A percentile compares a stretch with the other conserved stretches of the same genome.
phyloP scores from a whole-genome alignment of 176 grass and related monocot species.

The Triticum timopheevii region DNA sequence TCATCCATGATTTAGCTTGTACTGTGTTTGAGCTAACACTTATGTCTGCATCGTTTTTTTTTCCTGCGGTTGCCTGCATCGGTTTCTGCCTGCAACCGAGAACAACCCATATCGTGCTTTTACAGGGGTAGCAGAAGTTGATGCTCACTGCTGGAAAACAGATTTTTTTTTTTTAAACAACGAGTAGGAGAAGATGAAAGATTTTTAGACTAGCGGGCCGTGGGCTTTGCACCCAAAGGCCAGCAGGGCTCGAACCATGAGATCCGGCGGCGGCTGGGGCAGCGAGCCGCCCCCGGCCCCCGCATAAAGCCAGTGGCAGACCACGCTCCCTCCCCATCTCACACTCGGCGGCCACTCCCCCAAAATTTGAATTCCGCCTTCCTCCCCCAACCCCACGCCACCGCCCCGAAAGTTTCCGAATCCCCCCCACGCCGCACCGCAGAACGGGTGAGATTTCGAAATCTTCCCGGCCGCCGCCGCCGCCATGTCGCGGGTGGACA shows the following conservation, averaged over 20 bases:
- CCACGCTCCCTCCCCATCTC: slow-evolving; percentile 7
- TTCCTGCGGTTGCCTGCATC: too few relatives aligned
- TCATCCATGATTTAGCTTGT: too few relatives aligned
- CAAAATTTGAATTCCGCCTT: background rate
- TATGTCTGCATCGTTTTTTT: too few relatives aligned
- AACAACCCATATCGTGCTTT: too few relatives aligned
- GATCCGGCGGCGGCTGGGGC: background rate
- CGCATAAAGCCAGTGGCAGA: background rate
- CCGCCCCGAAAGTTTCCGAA: slow-evolving; percentile 12
- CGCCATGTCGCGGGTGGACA: slow-evolving; percentile 71
- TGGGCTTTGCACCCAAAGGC: background rate
- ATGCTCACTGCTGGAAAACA: too few relatives aligned
- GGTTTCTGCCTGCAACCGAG: too few relatives aligned
- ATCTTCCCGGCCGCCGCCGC: background rate
- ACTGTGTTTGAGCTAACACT: too few relatives aligned
- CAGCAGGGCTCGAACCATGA: background rate
- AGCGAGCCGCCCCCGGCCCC: background rate
- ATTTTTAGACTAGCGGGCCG: background rate
- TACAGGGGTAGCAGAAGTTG: too few relatives aligned
- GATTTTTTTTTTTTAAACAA: too few relatives aligned
- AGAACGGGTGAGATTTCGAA: background rate
- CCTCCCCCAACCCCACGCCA: background rate
- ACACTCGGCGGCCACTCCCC: background rate
- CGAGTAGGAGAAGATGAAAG: background rate
- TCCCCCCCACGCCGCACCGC: background rate